These are phyloP conservation scores for Oryza meridionalis DNA, from an alignment of 176 grass and related monocot species.

Conservation along the genomic window DNA sequence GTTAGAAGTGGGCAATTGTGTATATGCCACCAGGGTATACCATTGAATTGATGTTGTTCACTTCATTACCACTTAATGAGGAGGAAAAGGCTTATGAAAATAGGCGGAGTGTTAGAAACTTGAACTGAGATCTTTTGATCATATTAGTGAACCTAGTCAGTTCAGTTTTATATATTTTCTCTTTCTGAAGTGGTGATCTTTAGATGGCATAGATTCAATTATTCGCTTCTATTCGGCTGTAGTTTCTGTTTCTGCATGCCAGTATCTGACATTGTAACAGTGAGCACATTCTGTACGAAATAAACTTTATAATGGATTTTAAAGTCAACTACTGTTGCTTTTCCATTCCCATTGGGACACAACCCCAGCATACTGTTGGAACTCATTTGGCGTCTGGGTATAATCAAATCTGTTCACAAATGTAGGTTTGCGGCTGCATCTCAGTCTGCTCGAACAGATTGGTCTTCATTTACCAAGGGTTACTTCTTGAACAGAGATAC, in stretches of 20 bases:
- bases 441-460: constrained; percentile 76
- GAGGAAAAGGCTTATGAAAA: too few species aligned
- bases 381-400: background rate
- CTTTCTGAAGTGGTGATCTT: background rate
- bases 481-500: constrained; percentile 92
- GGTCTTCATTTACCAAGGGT: constrained; percentile 95
- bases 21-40: background rate
- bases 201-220: background rate
- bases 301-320: background rate
- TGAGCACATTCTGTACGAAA: background rate
- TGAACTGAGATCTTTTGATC: background rate
- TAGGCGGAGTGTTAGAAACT: background rate
- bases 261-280: background rate
- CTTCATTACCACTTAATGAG: background rate
- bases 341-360: background rate
- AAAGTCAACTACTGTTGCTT: background rate
- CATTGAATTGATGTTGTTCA: background rate
- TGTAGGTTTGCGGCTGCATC: constrained; percentile 82
- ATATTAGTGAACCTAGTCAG: background rate
- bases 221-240: background rate
- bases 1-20: background rate
- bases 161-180: background rate
- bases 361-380: background rate
- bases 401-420: constrained; percentile 10
- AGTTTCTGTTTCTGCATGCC: background rate